Evolutionary conservation across 129 eudicot species (phyloP), one percentile per base, ranked within the genome.

Genomic region (Escallonia rubra): DNA sequence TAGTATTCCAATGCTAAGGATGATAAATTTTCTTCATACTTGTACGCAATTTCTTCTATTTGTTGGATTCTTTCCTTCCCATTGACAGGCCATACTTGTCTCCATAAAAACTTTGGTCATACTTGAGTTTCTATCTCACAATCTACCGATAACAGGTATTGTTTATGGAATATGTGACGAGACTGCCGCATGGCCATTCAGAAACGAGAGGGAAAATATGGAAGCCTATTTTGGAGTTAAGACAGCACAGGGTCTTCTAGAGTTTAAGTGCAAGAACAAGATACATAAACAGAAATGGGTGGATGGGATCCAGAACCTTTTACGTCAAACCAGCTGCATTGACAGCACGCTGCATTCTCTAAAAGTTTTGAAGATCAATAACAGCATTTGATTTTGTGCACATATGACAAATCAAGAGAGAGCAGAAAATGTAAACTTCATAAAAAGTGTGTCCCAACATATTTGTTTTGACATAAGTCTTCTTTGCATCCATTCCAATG

Each of bases 211-310:
- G 63, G 97, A 85, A 66, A 66, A 83, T 50, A 23, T 76, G 63
- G 96, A 91, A 67, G 67, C 77, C 9, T 79, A 81, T 81, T 91
- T 91, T 56, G 97, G 96, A 61, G 84, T 91, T 42, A 88, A 83
- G 71, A 91, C 96, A 51, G 90, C 75, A 53, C 82, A 81, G 63
- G 97, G 97, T 41, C 87, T 88, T 56, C 56, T 91, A 53, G 96
- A 91, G 73, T 91, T 91, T 77, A 91, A 88, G 88, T 83, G 96
- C 87, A 91, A 83, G 84, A 85, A 76, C 83, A 88, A 74, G 74
- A 68, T 78, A 59, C 88, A 88, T 61, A 88, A 83, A 70, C 96
- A 83, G 80, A 86, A 78, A 75, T 91, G 97, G 97, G 96, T 88
- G 4, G 87, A 83, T 56, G 85, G 83, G 69, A 75, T 91, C 52